Evolutionary conservation across 805 yeast genomes (phyloP).

Genomic region (Maudiozyma serrabonitensis): DNA sequence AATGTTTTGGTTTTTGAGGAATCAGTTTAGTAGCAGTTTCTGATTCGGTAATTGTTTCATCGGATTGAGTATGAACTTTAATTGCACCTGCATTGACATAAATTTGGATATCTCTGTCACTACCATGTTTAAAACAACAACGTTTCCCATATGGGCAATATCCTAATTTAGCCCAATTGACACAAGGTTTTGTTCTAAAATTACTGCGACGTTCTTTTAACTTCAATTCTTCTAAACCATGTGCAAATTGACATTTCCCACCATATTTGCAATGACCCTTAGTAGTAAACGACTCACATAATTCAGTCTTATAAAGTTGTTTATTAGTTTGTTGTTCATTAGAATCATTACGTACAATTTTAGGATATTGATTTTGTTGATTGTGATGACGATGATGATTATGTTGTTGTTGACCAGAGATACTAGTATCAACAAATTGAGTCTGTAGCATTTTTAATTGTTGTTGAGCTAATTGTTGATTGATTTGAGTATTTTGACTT

Average conservation of each 20-base stretch:
- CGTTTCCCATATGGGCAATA: constrained; percentile 81
- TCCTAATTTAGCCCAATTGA: constrained; percentile 77
- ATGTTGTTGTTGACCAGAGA: background rate
- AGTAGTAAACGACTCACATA: constrained; percentile 69
- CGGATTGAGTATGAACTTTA: background rate
- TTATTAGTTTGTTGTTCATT: constrained; percentile 34
- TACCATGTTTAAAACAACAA: constrained; percentile 83
- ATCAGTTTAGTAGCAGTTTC: background rate
- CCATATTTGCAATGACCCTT: constrained; percentile 79
- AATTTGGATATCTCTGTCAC: constrained; percentile 25
- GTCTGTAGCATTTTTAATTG: background rate
- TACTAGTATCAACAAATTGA: background rate
- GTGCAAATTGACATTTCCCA: constrained; percentile 89
- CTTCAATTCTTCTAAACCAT: constrained; percentile 72
- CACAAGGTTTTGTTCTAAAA: constrained; percentile 87
- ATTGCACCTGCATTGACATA: constrained; percentile 20
- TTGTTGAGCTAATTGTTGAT: constrained; percentile 1
- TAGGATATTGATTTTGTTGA: background rate
- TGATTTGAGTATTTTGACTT: background rate
- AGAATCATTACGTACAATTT: background rate
- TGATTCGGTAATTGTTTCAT: background rate
- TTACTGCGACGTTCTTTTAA: constrained; percentile 56
- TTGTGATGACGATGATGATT: background rate
- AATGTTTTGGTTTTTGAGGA: constrained; percentile 10
- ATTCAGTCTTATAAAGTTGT: constrained; percentile 79